A percentile compares a stretch with the other conserved stretches of the same genome.
Conservation (phyloP, 2,329 filamentous ascomycete species). For the Zasmidium cellare region DNA sequence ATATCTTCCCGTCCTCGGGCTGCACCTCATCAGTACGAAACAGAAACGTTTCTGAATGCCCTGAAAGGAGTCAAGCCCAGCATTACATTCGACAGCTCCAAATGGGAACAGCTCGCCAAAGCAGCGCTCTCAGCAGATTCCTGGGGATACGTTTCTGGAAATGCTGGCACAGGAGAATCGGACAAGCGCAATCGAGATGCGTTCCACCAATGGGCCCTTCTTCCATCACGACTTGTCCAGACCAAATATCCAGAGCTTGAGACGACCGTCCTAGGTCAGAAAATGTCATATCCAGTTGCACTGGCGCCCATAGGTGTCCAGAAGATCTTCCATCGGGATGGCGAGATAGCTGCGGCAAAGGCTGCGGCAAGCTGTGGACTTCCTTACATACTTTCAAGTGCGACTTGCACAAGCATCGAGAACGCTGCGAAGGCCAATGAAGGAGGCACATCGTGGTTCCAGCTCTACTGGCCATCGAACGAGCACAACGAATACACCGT, state of each 20-base stretch:
- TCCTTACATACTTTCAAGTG: constrained; percentile 68
- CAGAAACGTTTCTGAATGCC: no score
- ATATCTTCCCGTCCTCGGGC: no score
- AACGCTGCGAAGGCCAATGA: constrained; percentile 63
- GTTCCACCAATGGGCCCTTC: constrained; percentile 16
- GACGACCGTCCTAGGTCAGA: constrained; percentile 14
- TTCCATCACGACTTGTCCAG: constrained; percentile 16
- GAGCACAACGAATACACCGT: constrained; percentile 65
- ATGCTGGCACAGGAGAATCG: constrained; percentile 35
- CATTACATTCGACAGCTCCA: constrained; percentile 34
- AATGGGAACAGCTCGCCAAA: constrained; percentile 32
- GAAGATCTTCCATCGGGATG: constrained; percentile 62
- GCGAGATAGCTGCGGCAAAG: constrained; percentile 61
- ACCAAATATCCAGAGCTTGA: constrained; percentile 14
- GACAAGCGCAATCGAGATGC: constrained; percentile 23
- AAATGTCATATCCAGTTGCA: constrained; percentile 49
- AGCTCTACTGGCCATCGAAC: constrained; percentile 73
- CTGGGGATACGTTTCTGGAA: constrained; percentile 35
- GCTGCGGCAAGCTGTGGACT: constrained; percentile 62
- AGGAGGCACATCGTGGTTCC: constrained; percentile 61
- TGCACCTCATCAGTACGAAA: no score
- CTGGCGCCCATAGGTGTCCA: constrained; percentile 71
- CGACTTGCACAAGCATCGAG: constrained; percentile 63
- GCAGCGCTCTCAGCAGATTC: constrained; percentile 27
- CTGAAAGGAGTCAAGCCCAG: no score